Percentiles rank a stretch among this genome's conserved stretches.
Conservation (phyloP, 2,329 filamentous ascomycete genomes). For the Huntiella abstrusa region DNA sequence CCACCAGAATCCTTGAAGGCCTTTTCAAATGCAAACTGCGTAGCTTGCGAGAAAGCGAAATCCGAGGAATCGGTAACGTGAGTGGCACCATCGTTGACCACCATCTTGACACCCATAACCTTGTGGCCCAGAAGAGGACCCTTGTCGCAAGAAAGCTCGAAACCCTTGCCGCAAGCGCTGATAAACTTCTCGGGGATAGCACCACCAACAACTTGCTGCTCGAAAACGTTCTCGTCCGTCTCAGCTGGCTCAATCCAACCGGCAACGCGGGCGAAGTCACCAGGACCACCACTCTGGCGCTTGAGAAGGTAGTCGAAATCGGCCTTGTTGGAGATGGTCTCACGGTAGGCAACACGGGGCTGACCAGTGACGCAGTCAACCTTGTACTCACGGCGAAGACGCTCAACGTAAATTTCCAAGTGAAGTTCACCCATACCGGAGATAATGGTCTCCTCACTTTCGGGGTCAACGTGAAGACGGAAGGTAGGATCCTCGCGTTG, state of each 20-base stretch:
- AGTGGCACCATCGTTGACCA: slow-evolving; percentile 88
- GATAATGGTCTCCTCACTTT: slow-evolving; percentile 93
- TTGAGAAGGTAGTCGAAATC: slow-evolving; percentile 87
- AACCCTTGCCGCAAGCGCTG: slow-evolving; percentile 87
- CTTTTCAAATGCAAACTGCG: slow-evolving; percentile 91
- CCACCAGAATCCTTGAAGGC: slow-evolving; percentile 68
- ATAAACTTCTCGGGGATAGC: slow-evolving; percentile 91
- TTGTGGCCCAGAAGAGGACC: slow-evolving; percentile 84
- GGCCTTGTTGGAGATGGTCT: slow-evolving; percentile 65
- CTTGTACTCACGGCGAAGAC: slow-evolving; percentile 89
- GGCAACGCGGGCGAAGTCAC: slow-evolving; percentile 83
- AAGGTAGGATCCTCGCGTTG: slow-evolving; percentile 97
- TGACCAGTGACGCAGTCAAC: slow-evolving; percentile 92
- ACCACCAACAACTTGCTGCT: slow-evolving; percentile 73
- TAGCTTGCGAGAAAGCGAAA: slow-evolving; percentile 85
- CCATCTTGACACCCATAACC: slow-evolving; percentile 77
- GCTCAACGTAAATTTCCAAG: slow-evolving; percentile 92
- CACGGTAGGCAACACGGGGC: slow-evolving; percentile 90
- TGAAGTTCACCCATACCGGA: slow-evolving; percentile 97
- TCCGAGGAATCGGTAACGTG: slow-evolving; percentile 97
- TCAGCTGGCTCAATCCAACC: slow-evolving; percentile 81
- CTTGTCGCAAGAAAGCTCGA: slow-evolving; percentile 62
- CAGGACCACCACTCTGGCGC: slow-evolving; percentile 88
- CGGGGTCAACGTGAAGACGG: slow-evolving; percentile 76
- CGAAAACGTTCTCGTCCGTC: slow-evolving; percentile 55